Base-by-base conservation (phyloP, 2,329 filamentous ascomycete genomes). In the Fusarium sp. region DNA sequence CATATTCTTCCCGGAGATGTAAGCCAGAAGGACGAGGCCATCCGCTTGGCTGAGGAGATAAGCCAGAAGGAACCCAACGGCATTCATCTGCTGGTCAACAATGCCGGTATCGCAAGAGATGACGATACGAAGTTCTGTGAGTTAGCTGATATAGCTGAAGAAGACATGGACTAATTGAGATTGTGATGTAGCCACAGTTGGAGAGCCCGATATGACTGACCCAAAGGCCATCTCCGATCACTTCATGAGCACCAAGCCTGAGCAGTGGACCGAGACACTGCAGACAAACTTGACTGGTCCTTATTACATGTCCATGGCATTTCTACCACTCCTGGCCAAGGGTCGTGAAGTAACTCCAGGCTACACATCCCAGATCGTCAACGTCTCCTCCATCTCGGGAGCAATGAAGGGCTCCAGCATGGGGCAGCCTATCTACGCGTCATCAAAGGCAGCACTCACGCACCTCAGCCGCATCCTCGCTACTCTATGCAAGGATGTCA, bases 61-160 rank as follows among this genome's bases (percentile, higher is more conserved):
- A 15, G 40, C 4, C 23, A 61, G 2, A 54, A 54, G 1, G 57
- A 61, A 21, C 57, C 57, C 0, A 30, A 61, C 0, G 57, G 57
- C 0, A 61, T 61, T 2, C 57, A 61, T 2, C 2, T 61, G 0
- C 56, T 61, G 0, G 57, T 61, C 0, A 61, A 61, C 3, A 61
- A 61, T 2, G 57, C 57, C 0, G 57, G 56, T 1, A 61, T 61
- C 15, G 57, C 56, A 0, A 28, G 56, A 2, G 56, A 61, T 7
- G 56, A 54, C 0, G 42, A 61, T 1, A 61, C 57, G 3, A 61
- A 42, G 3, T 61, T 61, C 6, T 61, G 57, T 61, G n/a, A 12
- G 56, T 34, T 3, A 0, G 1, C 1, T 1, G 0, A 2, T 7
- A 1, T 0, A 0, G 2, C 3, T 4, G 0, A 2, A 2, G 0